A percentile compares a stretch with the other conserved stretches of the same genome.
Evolutionary conservation across 1,284 basidiomycete genomes (phyloP).

Genomic region (Ceratobasidium sp.): DNA sequence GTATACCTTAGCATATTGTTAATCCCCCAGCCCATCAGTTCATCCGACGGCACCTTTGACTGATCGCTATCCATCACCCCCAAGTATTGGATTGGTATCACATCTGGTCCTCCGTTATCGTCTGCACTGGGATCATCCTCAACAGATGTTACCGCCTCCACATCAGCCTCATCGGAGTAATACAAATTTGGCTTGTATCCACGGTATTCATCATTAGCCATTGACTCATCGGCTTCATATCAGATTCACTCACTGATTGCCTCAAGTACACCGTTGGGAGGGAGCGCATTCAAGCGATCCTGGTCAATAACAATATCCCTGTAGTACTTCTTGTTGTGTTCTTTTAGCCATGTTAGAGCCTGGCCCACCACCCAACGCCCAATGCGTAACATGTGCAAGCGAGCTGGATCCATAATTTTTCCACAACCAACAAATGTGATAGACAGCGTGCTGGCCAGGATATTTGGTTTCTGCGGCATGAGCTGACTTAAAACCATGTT

Average conservation of each 20-base stretch:
- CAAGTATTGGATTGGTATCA: conserved; percentile 23
- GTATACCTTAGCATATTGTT: background rate
- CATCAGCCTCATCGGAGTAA: background rate
- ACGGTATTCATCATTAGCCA: conserved; percentile 34
- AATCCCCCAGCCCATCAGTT: conserved; percentile 27
- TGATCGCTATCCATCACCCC: conserved; percentile 16
- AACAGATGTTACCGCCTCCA: background rate
- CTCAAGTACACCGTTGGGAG: conserved; percentile 42
- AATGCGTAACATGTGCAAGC: conserved; percentile 55
- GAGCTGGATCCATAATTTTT: conserved; percentile 53
- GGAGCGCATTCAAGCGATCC: conserved; percentile 16
- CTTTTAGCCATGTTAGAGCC: conserved; percentile 50
- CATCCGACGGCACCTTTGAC: conserved; percentile 3
- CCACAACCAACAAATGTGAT: conserved; percentile 58
- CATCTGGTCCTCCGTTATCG: background rate
- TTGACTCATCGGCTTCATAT: conserved; percentile 5
- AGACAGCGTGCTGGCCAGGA: conserved; percentile 57
- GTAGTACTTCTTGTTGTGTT: conserved; percentile 40
- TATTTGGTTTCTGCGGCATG: conserved; percentile 55
- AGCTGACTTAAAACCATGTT: conserved; percentile 56
- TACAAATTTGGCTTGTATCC: conserved; percentile 21
- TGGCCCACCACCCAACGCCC: conserved; percentile 50
- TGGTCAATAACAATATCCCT: conserved; percentile 12
- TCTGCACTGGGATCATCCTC: background rate
- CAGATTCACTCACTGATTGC: conserved; percentile 29